Conservation (phyloP, 768 basidiomycete genomes). For the Pleurotus djamor region DNA sequence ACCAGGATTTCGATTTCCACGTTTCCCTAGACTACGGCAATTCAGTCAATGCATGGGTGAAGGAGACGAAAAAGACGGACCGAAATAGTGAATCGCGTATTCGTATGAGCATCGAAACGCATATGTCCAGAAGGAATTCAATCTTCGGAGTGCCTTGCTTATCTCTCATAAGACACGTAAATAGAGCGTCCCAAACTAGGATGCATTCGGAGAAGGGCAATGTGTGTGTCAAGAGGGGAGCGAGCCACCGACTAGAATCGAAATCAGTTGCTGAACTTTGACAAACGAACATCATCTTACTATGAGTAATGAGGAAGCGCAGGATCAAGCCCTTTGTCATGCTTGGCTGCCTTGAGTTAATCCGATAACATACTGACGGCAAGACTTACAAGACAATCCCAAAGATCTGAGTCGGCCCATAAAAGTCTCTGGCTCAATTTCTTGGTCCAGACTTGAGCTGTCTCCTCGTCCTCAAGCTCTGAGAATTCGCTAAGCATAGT, state of each 20-base stretch:
- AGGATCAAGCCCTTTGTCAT: conserved; percentile 65
- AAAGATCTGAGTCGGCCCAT: conserved; percentile 66
- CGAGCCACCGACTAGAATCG: conserved; percentile 65
- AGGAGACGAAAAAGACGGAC: conserved; percentile 28
- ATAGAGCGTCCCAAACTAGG: conserved; percentile 70
- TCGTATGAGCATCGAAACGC: conserved; percentile 65
- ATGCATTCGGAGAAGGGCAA: conserved; percentile 61
- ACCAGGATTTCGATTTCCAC: conserved; percentile 35
- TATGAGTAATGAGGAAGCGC: conserved; percentile 77
- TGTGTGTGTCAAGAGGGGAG: conserved; percentile 69
- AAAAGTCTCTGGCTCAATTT: conserved; percentile 57
- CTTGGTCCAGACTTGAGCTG: conserved; percentile 58
- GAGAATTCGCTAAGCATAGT: conserved; percentile 69
- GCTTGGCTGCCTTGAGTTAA: conserved; percentile 30
- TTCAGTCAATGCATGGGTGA: conserved; percentile 1
- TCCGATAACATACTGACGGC: not conserved
- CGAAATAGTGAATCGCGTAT: conserved; percentile 51
- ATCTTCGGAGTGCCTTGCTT: conserved; percentile 60
- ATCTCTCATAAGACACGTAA: conserved; percentile 54
- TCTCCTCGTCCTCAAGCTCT: conserved; percentile 71
- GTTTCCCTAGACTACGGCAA: conserved; percentile 48
- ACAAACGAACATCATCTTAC: conserved; percentile 37
- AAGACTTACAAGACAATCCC: conserved; percentile 50
- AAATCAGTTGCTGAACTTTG: not conserved
- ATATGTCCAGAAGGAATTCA: conserved; percentile 68